Conservation (phyloP, 257 asterid genomes). For the Ophiorrhiza pumila region DNA sequence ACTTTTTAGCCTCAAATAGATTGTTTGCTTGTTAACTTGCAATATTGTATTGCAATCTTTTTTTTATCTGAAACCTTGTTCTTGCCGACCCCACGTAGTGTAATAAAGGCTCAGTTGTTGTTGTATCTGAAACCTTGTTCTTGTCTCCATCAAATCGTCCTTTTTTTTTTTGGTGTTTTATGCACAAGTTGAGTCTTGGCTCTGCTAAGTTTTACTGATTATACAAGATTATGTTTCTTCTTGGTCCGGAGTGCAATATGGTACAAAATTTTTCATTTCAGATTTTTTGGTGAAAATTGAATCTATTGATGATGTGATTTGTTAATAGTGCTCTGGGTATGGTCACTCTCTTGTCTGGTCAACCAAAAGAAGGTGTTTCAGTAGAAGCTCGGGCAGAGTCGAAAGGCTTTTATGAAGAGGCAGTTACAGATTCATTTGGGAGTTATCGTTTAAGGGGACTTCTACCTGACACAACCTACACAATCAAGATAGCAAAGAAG, state of each 20-base stretch:
- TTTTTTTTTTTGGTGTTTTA: neutral
- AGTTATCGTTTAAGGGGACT: slow-evolving; percentile 91
- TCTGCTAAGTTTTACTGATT: neutral
- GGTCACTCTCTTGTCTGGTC: slow-evolving; percentile 84
- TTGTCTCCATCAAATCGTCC: neutral
- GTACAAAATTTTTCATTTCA: neutral
- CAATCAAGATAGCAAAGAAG: slow-evolving; percentile 65
- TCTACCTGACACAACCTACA: slow-evolving; percentile 71
- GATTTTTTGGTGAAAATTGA: neutral
- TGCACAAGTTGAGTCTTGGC: neutral
- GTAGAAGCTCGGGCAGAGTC: slow-evolving; percentile 92
- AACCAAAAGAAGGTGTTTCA: slow-evolving; percentile 79
- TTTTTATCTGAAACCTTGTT: neutral
- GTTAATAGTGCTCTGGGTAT: slow-evolving; percentile 79
- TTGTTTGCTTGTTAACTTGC: neutral
- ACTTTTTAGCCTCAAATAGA: neutral
- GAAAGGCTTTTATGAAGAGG: slow-evolving; percentile 85
- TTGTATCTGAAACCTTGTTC: too few relatives aligned
- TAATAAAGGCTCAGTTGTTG: too few relatives aligned
- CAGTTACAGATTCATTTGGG: slow-evolving; percentile 78
- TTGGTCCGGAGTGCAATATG: neutral
- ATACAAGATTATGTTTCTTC: neutral
- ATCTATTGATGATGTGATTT: slow-evolving; percentile 19
- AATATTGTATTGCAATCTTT: neutral
- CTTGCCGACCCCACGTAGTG: too few relatives aligned